These are phyloP conservation scores for Chaetoceros muelleri DNA, from an alignment of 108 stramenopile genomes.

Conservation along the genomic window DNA sequence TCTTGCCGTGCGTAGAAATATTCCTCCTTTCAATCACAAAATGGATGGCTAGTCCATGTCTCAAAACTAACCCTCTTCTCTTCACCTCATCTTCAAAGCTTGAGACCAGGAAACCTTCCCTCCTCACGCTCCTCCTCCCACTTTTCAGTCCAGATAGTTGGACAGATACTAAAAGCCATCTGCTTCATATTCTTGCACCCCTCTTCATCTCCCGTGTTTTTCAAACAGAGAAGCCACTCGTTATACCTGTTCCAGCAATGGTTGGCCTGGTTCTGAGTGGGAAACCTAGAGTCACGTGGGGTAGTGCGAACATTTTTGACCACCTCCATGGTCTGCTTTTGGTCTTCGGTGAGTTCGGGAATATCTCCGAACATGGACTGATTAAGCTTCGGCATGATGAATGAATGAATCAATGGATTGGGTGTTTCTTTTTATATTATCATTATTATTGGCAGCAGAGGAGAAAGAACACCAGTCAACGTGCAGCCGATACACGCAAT, in stretches of 20 bases:
- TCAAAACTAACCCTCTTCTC: too few species aligned
- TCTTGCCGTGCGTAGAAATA: too few species aligned
- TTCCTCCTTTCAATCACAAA: too few species aligned
- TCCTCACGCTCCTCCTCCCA: conserved; percentile 89
- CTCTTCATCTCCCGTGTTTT: conserved; percentile 78
- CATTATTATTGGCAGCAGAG: too few species aligned
- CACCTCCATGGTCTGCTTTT: conserved; percentile 63
- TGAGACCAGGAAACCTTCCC: conserved; percentile 48
- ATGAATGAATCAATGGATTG: too few species aligned
- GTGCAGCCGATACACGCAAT: too few species aligned
- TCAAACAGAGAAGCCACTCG: conserved; percentile 88
- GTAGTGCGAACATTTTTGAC: conserved; percentile 78
- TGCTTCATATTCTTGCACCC: conserved; percentile 73
- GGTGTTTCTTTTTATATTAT: too few species aligned
- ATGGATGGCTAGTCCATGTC: too few species aligned
- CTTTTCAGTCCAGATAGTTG: conserved; percentile 66
- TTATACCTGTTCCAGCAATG: conserved; percentile 97
- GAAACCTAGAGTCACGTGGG: conserved; percentile 83
- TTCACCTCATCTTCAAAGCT: conserved; percentile 8
- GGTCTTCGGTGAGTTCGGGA: conserved; percentile 66
- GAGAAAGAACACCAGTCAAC: too few species aligned
- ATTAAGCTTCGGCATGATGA: not conserved
- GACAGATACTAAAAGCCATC: conserved; percentile 74
- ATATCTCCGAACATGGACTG: conserved; percentile 6
- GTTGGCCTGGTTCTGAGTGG: conserved; percentile 77